Base-by-base conservation (phyloP, 768 basidiomycete genomes). In the Lentinula sp. region DNA sequence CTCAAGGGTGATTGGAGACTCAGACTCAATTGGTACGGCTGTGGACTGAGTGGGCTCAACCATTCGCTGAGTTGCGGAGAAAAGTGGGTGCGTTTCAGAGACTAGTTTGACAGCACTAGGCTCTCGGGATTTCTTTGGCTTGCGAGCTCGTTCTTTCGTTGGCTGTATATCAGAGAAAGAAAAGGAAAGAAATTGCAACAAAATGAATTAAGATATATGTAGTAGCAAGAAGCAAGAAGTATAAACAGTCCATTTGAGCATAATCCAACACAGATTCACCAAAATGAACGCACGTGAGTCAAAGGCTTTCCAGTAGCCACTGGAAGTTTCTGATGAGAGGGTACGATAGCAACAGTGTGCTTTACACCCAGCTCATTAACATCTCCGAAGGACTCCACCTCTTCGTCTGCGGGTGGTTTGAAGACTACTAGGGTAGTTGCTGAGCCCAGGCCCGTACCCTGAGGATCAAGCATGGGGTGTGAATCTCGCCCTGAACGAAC, bases 251-350 rank as follows among this genome's bases (percentile, higher is more conserved):
- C 74, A 39, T 37, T 51, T 71, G 75, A 85, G 80, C 76, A 80
- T 73, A 70, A 73, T 78, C 75, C 70, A 68, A 65, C 71, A 65
- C 69, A 68, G 70, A 69, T 72, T 83, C 78, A 84, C 85, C 87
- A 78, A 79, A 85, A 83, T 79, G 83, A 82, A 91, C 90, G 88
- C 84, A 93, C 90, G 85, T 93, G 90, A 75, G 83, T 86, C 78
- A 91, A 74, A 66, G 89, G 86, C 71, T 84, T 86, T 65, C 83
- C 80, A 63, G 82, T 73, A 57, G 83, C 76, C 45, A 76, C 68
- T 62, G 80, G 78, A 62, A 78, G 67, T 61, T 72, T 70, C 60
- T 73, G 63, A 62, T 71, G 62, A 54, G 62, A 63, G 15, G 61
- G 58, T 32, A 39, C 50, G 6, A 65, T 49, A 59, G 62, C 52